Evolutionary conservation across 805 yeast species (phyloP).

Genomic region (Barnettozyma sp.): DNA sequence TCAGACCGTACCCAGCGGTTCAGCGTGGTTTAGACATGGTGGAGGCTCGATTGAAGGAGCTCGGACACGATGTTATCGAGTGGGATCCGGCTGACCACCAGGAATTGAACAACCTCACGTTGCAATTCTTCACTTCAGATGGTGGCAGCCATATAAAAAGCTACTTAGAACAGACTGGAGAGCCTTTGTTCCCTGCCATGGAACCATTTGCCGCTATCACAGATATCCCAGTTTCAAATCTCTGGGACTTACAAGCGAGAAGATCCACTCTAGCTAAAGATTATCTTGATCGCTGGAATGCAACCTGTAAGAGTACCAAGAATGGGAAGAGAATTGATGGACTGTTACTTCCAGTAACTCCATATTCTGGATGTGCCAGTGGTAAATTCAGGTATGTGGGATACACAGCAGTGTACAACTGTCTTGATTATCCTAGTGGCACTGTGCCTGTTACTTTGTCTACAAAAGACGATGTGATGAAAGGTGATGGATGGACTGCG

Average conservation of each 20-base stretch:
- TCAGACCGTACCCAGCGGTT: constrained; percentile 51
- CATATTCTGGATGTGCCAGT: constrained; percentile 31
- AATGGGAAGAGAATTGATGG: constrained; percentile 41
- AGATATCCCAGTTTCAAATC: constrained; percentile 32
- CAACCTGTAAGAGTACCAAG: constrained; percentile 28
- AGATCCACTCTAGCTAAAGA: constrained; percentile 34
- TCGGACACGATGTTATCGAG: constrained; percentile 38
- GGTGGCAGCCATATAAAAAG: constrained; percentile 35
- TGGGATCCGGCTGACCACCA: constrained; percentile 38
- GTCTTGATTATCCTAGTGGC: constrained; percentile 50
- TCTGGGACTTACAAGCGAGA: constrained; percentile 38
- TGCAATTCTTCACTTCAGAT: constrained; percentile 30
- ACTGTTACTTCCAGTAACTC: constrained; percentile 34
- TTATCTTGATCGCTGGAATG: constrained; percentile 38
- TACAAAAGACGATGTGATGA: constrained; percentile 36
- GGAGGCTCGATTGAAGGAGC: constrained; percentile 21
- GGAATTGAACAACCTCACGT: constrained; percentile 28
- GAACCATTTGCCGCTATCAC: constrained; percentile 30
- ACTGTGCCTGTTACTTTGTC: constrained; percentile 53
- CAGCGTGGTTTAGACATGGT: constrained; percentile 35
- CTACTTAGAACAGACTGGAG: constrained; percentile 34
- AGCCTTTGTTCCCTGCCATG: constrained; percentile 40
- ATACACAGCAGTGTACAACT: constrained; percentile 51
- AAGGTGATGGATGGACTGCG: constrained; percentile 25
- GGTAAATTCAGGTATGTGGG: constrained; percentile 21